Base-by-base conservation (phyloP, 371 early-diverging fungal species). In the Mucor ambiguus region DNA sequence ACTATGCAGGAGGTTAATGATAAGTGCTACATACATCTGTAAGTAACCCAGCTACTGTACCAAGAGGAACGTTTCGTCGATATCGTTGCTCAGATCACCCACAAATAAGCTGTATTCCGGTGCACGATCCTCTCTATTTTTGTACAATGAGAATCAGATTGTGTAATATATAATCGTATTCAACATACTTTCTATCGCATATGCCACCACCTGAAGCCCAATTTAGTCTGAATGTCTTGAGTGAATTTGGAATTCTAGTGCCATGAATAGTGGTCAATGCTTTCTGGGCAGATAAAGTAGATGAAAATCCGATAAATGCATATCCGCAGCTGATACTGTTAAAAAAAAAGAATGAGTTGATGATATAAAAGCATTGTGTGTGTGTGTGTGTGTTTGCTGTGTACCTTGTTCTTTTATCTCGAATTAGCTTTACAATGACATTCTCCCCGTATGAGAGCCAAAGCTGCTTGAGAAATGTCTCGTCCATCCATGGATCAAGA, bases 41-140 rank as follows among this genome's bases (percentile, higher is more conserved):
- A 14, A 16, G 3, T 49, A 26, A 26, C 26, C 8, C n/a, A 48
- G 11, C 10, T 22, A 48, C 24, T 83, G 64, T 85, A 93, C 94
- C 84, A 92, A 71, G 11, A 95, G 80, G 77, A 89, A 84, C 43
- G 82, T 83, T 67, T 90, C 89, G 30, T 87, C 89, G 2, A 93
- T 89, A 52, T 93, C 92, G 37, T 87, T 85, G 11, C 86, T 86
- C 35, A 95, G 74, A 76, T 95, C 96, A 56, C 96, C 96, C 29
- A 95, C 94, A 84, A 94, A 95, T 41, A 94, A 80, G 33, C 92
- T 91, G 71, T 81, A 93, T 74, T 95, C 96, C 20, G 89, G 89
- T 30, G 79, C 82, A 58, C 83, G 74, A 52, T 86, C 85, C 67
- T 85, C 82, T 64, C 84, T 82, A 75, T 32, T 58, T 18, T 33